These are phyloP conservation scores for Ochetophila trinervis DNA, from an alignment of 306 rosid species.

Conservation along the genomic window DNA sequence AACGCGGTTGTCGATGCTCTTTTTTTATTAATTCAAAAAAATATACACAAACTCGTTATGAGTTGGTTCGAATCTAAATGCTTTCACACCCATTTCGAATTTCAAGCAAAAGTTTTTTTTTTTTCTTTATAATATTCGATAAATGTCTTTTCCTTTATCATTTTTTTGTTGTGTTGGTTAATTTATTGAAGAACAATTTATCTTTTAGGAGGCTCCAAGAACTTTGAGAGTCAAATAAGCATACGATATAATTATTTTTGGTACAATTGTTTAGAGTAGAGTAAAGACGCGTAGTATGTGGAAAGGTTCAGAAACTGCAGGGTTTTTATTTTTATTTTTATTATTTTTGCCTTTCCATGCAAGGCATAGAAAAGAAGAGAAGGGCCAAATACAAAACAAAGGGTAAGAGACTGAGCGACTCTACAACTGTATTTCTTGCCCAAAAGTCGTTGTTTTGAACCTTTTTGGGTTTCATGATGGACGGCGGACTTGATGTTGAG, in stretches of 20 bases:
- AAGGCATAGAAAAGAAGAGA: constrained; percentile 2
- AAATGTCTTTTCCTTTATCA: too few relatives aligned
- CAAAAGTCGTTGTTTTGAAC: not conserved
- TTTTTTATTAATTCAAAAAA: not conserved
- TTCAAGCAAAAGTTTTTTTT: too few relatives aligned
- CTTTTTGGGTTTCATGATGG: constrained; percentile 8
- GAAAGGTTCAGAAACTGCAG: constrained; percentile 3
- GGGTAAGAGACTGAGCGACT: not conserved
- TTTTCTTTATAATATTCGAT: too few relatives aligned
- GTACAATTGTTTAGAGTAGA: constrained; percentile 4
- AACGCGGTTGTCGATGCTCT: not conserved
- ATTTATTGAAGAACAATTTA: constrained; percentile 7
- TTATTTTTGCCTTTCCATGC: constrained; percentile 19
- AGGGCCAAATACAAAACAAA: not conserved
- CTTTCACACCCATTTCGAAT: too few relatives aligned
- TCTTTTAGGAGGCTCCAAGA: not conserved
- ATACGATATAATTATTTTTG: too few relatives aligned
- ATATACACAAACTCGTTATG: too few relatives aligned
- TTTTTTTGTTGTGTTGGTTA: not conserved
- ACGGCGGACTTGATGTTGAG: constrained; percentile 18
- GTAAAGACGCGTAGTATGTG: constrained; percentile 7
- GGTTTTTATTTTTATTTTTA: too few relatives aligned
- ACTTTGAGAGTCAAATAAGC: constrained; percentile 7
- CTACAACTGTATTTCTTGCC: constrained; percentile 8
- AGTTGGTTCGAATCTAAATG: too few relatives aligned